Evolutionary conservation across 345 rosid genomes (phyloP), one percentile per base, ranked within the genome.

Genomic region (Aquilaria sinensis): DNA sequence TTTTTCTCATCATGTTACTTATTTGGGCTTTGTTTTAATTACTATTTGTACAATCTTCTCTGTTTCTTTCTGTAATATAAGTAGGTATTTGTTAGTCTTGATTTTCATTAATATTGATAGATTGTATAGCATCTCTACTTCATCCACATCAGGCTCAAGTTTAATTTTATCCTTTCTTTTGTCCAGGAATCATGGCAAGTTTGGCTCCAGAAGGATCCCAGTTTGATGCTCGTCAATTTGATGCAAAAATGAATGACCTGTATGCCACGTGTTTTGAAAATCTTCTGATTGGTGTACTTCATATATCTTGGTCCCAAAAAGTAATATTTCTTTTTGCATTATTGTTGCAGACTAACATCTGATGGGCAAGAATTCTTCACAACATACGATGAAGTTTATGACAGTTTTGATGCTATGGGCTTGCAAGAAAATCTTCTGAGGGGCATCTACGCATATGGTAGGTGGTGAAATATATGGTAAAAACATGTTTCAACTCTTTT

Each of bases 381-480:
- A 9, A 48, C 76, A 5, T 92, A 82, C 72, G 98, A 92, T 47
- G 98, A 92, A 66, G 91, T 83, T 47, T 77, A 78, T 52, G 98
- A 92, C 13, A 87, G 79, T 63, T 92, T 92, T 75, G 98, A 89
- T 74, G 63, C 84, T 1, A 92, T 92, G 98, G 96, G 85, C 5
- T 55, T 92, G 77, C 86, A 77, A 56, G 84, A 87, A 52, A 85
- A 89, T 71, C 97, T 89, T 72, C 76, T 92, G 14, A 74, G 98
- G 72, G 98, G 98, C 37, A 92, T 89, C 59, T 92, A 87, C 71
- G 98, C 96, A 15, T 92, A 92, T 70, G 98, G 97, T 92, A 75
- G 2, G 81, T 76, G 4, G 37, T 4, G 30, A 37, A 16, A 62
- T 11, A 23, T 23, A 23, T 23, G 23, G 23, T 23, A 23, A 23